phyloP scores from a whole-genome alignment of 2,329 filamentous ascomycete genomes.

The Fonsecaea erecta region DNA sequence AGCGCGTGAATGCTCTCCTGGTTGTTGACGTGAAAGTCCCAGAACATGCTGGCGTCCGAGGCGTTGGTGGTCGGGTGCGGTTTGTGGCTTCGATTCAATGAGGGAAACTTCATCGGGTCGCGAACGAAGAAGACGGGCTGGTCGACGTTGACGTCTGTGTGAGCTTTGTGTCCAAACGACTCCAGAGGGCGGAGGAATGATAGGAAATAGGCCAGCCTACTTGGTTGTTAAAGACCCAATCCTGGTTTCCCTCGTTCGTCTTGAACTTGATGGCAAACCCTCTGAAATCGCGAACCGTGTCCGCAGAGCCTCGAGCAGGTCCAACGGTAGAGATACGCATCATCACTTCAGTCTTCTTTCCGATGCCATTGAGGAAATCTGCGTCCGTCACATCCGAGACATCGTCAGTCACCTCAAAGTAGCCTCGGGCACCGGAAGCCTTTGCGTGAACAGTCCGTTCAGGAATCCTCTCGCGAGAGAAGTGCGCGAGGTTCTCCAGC shows the following conservation, averaged over 20 bases:
- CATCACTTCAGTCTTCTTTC: conserved; percentile 59
- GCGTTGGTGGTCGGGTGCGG: conserved; percentile 71
- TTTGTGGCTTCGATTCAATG: conserved; percentile 77
- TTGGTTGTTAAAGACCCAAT: conserved; percentile 54
- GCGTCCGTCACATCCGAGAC: conserved; percentile 61
- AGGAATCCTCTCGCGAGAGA: conserved; percentile 65
- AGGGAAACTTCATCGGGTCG: conserved; percentile 73
- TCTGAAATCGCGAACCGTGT: conserved; percentile 54
- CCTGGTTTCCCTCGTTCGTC: conserved; percentile 58
- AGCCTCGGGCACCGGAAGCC: conserved; percentile 60
- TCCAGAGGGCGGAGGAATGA: too few relatives aligned
- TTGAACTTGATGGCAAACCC: conserved; percentile 59
- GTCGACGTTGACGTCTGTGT: background rate
- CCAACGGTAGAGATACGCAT: conserved; percentile 56
- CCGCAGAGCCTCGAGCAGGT: conserved; percentile 53
- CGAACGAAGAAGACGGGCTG: conserved; percentile 72
- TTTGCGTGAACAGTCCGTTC: conserved; percentile 67
- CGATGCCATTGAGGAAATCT: conserved; percentile 58
- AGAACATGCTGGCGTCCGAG: conserved; percentile 72
- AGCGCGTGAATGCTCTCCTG: conserved; percentile 67
- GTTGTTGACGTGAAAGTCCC: conserved; percentile 66
- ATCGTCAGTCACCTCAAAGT: conserved; percentile 65
- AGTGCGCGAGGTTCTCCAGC: conserved; percentile 64
- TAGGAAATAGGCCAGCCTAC: background rate
- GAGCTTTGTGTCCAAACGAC: background rate